Base-by-base conservation (phyloP, 345 rosid genomes). In the Citrus mangshanensis region DNA sequence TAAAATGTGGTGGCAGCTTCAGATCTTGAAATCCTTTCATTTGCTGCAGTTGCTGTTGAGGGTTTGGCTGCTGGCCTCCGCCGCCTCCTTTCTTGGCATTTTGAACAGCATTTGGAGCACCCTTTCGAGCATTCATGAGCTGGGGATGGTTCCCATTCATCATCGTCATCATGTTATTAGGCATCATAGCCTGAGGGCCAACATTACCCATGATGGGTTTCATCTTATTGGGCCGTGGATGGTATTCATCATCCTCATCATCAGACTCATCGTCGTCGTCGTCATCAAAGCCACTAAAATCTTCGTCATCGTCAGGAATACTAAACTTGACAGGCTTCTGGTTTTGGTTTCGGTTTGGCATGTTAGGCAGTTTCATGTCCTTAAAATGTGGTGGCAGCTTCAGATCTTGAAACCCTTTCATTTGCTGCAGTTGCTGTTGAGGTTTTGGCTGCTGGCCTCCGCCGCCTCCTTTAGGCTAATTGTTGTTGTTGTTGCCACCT, bases 341-440 rank as follows among this genome's bases (percentile, higher is more conserved):
- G 70, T 84, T 86, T 63, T 78, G 89, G 77, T 85, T 28, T 28
- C 1, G 30, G 30, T 0, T 85, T 70, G 81, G 88, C 77, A 81
- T 79, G 67, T 67, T 78, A 30, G 91, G 91, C 83, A 88, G 79
- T 75, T 92, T 93, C 63, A 88, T 61, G 72, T 84, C 91, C 95
- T 95, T 97, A 93, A 25, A 92, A 93, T 81, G 85, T 65, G 77
- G 70, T 13, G 91, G 88, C 34, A 88, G 85, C 84, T 90, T 91
- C 91, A 87, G 85, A 81, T 93, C 97, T 87, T 86, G 94, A 0
- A 91, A 55, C n/a, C 85, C 88, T 77, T 91, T 92, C 86, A 90
- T 82, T 71, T 91, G 95, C 63, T 89, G 93, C 27, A 91, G 85
- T 66, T 92, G 94, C 70, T 89, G 93, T 28, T 86, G 96, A 22